Percentiles rank a stretch among this genome's conserved stretches.
Evolutionary conservation across 768 basidiomycete genomes (phyloP).

Genomic region (Rhodosporidiobolus odoratus): DNA sequence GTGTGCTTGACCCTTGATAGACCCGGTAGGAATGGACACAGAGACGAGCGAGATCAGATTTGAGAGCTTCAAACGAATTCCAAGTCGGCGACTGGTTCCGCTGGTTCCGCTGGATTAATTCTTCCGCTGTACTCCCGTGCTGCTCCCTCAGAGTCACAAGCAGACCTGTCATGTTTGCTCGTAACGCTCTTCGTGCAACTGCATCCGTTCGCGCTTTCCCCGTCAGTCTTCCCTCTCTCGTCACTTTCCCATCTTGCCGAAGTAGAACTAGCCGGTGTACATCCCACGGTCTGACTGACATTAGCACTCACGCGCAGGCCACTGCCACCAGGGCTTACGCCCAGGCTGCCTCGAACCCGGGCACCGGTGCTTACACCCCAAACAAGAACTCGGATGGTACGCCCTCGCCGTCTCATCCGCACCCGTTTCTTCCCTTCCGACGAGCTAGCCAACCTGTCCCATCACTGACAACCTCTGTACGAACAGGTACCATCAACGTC

Average conservation of each 20-base stretch:
- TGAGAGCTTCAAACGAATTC: not conserved
- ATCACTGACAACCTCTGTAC: not conserved
- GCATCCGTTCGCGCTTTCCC: constrained; percentile 14
- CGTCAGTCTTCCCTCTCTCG: constrained; percentile 1
- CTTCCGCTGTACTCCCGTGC: not conserved
- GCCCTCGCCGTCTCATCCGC: not conserved
- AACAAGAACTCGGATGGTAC: constrained; percentile 28
- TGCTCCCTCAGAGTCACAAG: too few species aligned
- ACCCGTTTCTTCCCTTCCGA: not conserved
- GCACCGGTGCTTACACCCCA: constrained; percentile 7
- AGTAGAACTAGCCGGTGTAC: not conserved
- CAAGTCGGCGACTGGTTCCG: not conserved
- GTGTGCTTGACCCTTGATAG: not conserved
- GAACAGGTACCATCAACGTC: constrained; percentile 46
- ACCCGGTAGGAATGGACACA: not conserved
- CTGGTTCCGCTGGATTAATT: not conserved
- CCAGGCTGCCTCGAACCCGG: not conserved
- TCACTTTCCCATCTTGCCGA: not conserved
- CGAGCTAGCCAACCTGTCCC: too few species aligned
- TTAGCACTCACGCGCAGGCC: not conserved
- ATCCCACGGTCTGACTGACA: not conserved
- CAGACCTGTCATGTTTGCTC: constrained; percentile 31
- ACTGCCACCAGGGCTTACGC: constrained; percentile 15
- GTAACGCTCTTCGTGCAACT: constrained; percentile 19
- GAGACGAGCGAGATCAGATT: not conserved